Evolutionary conservation across 208 protist genomes (phyloP).

Genomic region (Wallacemonas sp.): DNA sequence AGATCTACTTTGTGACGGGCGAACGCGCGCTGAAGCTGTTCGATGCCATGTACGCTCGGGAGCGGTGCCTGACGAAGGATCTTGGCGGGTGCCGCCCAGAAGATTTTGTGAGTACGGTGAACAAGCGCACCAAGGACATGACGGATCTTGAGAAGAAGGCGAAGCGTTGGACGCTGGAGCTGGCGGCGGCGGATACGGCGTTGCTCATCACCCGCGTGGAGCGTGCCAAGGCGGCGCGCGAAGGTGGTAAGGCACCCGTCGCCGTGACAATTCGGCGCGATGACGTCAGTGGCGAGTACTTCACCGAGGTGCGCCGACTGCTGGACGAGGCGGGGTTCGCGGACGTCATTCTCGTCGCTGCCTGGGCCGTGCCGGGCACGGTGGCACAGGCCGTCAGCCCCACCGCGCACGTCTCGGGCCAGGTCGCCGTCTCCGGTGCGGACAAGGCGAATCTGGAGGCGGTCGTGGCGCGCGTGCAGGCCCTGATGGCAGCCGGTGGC

Average conservation of each 20-base stretch:
- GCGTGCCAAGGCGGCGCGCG: background rate
- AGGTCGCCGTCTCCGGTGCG: conserved; percentile 67
- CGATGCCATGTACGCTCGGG: conserved; percentile 64
- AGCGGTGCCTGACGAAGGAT: conserved; percentile 57
- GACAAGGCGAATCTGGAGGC: conserved; percentile 35
- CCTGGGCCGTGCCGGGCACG: conserved; percentile 43
- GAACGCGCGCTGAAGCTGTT: conserved; percentile 51
- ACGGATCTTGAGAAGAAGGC: conserved; percentile 50
- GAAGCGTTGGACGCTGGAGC: conserved; percentile 57
- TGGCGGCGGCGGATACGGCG: conserved; percentile 41
- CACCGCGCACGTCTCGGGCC: conserved; percentile 41
- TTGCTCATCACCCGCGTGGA: conserved; percentile 31
- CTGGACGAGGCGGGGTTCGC: conserved; percentile 34
- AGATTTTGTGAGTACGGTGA: conserved; percentile 48
- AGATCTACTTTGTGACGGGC: conserved; percentile 82
- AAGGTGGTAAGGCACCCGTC: background rate
- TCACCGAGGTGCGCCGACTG: conserved; percentile 37
- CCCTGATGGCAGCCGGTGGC: conserved; percentile 33
- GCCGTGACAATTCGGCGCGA: conserved; percentile 52
- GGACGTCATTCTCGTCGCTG: conserved; percentile 49
- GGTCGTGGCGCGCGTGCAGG: conserved; percentile 33
- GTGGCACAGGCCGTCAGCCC: conserved; percentile 14
- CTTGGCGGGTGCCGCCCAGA: conserved; percentile 66
- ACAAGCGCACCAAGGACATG: conserved; percentile 51
- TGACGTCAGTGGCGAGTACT: conserved; percentile 71